Percentiles rank a stretch among this genome's conserved stretches.
Evolutionary conservation across 345 rosid genomes (phyloP).

Genomic region (Camelina hispida): DNA sequence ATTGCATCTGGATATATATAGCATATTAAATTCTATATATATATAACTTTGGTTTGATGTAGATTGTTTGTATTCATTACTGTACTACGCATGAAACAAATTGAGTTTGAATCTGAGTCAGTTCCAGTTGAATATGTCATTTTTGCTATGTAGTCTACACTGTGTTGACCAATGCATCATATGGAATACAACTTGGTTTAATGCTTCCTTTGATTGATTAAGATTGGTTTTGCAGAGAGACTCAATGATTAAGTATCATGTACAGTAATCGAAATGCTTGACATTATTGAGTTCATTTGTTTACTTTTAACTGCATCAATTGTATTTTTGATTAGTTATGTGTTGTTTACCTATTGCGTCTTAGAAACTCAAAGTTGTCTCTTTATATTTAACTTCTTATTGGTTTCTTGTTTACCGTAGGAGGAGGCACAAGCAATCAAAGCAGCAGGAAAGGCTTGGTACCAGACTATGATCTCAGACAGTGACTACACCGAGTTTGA

Average conservation of each 20-base stretch:
- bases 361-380: background rate
- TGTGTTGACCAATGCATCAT: background rate
- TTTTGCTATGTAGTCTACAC: no score
- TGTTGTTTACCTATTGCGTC: background rate
- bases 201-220: background rate
- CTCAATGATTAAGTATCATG: background rate
- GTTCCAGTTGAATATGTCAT: no score
- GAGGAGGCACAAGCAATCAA: conserved; percentile 77
- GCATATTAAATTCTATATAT: no score
- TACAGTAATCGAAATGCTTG: background rate
- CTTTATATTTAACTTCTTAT: background rate
- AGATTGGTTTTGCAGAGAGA: background rate
- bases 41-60: no score
- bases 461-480: conserved; percentile 90
- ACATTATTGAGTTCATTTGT: background rate
- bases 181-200: background rate
- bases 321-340: background rate
- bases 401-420: conserved; percentile 42
- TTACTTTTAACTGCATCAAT: background rate
- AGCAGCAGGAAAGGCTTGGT: conserved; percentile 96
- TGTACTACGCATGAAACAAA: background rate
- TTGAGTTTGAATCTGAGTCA: background rate
- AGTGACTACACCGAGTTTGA: conserved; percentile 90
- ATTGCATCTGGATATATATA: conserved; percentile 4
- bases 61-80: background rate